A percentile compares a stretch with the other conserved stretches of the same genome.
phyloP scores from a whole-genome alignment of 2,329 filamentous ascomycete species.

The Triangularia setosa region DNA sequence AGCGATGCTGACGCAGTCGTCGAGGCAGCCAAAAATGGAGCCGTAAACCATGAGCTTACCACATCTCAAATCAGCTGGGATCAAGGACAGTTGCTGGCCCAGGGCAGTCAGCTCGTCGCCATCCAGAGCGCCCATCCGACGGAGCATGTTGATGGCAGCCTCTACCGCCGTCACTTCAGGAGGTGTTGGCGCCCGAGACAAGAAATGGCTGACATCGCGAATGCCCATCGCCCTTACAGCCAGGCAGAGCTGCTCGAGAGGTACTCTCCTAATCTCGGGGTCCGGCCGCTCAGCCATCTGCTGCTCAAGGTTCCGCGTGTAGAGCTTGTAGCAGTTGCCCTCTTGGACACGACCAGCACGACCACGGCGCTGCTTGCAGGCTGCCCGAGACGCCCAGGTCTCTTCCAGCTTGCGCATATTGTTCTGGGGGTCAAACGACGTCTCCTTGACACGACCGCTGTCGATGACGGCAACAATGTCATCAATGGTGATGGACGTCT shows the following conservation, averaged over 20 bases:
- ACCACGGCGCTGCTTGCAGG: conserved; percentile 90
- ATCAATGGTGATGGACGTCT: conserved; percentile 97
- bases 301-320: conserved; percentile 77
- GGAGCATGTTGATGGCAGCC: conserved; percentile 73
- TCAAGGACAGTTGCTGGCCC: conserved; percentile 88
- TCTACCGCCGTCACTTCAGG: conserved; percentile 82
- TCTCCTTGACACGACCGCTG: conserved; percentile 93
- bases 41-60: conserved; percentile 96
- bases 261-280: conserved; percentile 88
- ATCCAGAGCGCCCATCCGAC: conserved; percentile 83
- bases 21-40: conserved; percentile 86
- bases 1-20: conserved; percentile 82
- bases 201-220: conserved; percentile 72
- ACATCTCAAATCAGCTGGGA: conserved; percentile 87
- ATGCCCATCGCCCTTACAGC: conserved; percentile 95
- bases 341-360: conserved; percentile 89
- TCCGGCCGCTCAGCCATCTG: conserved; percentile 87
- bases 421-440: conserved; percentile 83
- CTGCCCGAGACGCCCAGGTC: conserved; percentile 89
- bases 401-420: conserved; percentile 95
- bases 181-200: conserved; percentile 83
- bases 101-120: conserved; percentile 84
- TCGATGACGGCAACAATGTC: conserved; percentile 96
- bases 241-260: conserved; percentile 88
- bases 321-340: conserved; percentile 92